phyloP scores from a whole-genome alignment of 176 grass and related monocot genomes.

The Aegilops bicornis region DNA sequence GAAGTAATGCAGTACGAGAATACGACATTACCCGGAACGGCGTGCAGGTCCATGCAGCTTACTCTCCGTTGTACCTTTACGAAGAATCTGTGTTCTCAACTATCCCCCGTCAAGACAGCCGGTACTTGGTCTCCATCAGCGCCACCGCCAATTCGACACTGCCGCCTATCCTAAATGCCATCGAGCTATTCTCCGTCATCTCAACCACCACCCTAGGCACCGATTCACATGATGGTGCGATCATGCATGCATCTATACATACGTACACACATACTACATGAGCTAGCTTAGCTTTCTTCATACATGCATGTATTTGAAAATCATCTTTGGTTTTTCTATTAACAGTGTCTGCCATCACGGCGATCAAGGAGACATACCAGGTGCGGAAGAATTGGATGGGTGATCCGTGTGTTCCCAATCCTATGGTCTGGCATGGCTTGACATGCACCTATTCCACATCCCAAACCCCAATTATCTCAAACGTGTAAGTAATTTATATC shows the following conservation, averaged over 20 bases:
- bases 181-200: conserved; percentile 46
- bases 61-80: conserved; percentile 18
- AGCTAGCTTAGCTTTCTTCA: neutral
- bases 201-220: conserved; percentile 12
- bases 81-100: neutral
- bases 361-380: conserved; percentile 42
- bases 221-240: conserved; percentile 38
- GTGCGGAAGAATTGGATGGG: conserved; percentile 57
- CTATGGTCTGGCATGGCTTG: conserved; percentile 50
- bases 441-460: conserved; percentile 50
- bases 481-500: conserved; percentile 20
- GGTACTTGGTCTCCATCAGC: conserved; percentile 35
- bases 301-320: neutral
- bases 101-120: neutral
- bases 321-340: neutral
- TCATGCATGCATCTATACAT: neutral
- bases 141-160: conserved; percentile 41
- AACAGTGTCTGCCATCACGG: conserved; percentile 50
- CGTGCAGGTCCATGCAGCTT: too few species aligned
- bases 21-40: too few species aligned
- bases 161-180: conserved; percentile 58
- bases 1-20: too few species aligned
- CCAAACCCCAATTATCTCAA: conserved; percentile 40
- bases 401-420: conserved; percentile 52
- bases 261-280: neutral